Base-by-base conservation (phyloP, 495 filamentous ascomycete genomes). In the Penicillium pulvis region DNA sequence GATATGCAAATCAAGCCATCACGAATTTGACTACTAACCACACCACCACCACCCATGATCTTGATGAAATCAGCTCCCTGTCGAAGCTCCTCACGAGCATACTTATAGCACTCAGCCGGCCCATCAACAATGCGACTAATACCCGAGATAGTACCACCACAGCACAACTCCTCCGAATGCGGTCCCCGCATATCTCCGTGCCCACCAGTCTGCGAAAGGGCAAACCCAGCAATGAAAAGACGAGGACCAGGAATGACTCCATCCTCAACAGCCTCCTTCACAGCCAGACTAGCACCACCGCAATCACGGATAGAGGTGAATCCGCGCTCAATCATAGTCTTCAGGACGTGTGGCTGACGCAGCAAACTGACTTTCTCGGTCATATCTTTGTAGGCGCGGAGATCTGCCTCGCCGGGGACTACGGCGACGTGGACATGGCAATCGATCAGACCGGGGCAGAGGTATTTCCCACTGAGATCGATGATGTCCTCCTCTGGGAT, bases 401-500 rank as follows among this genome's bases (percentile, higher is more conserved):
- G 51, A 12, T 57, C 57, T 39, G 59, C 54, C 28, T 73, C 67
- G n/a, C 79, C 77, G 0, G 79, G 78, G 0, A 71, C 72, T 0
- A 81, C 71, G 10, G 69, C 65, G 43, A 86, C 68, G 50, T 86
- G 84, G 7, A 85, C 82, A 57, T 86, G 84, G 61, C 74, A 76
- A 64, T 87, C 84, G n/a, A 85, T 83, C 3, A 87, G 67, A 5
- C 83, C 83, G 0, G 83, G 83, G 23, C 78, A 78, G 0, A 85
- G 47, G 53, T 78, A 85, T 42, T 75, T 76, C 16, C 76, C 77
- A 0, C 64, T 64, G 5, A 78, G 59, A 52, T 84, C 75, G 19
- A 84, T 60, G 12, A 65, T 47, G 8, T 44, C 23, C 1, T 57
- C 57, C 19, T 53, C 51, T 0, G 52, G 5, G 30, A 54, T 24